Conservation (phyloP, 1,284 basidiomycete genomes). For the Gastroboletus turbinatus region DNA sequence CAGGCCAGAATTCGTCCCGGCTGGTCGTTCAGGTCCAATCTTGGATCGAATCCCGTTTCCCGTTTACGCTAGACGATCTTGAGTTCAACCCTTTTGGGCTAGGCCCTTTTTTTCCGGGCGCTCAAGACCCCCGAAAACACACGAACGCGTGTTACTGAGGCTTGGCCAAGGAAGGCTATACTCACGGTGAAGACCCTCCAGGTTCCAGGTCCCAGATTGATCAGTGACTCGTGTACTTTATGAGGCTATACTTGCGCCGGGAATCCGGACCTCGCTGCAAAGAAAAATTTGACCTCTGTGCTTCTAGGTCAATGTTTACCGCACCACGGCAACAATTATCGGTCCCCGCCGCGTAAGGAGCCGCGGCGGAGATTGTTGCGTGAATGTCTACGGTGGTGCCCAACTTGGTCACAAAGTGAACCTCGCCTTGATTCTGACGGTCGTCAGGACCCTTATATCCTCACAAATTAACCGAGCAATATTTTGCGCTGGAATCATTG, state of each 20-base stretch:
- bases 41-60: slow-evolving; percentile 27
- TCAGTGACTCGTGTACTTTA: slow-evolving; percentile 24
- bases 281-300: slow-evolving; percentile 16
- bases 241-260: slow-evolving; percentile 26
- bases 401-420: neutral
- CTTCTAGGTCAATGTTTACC: slow-evolving; percentile 11
- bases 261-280: slow-evolving; percentile 13
- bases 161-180: slow-evolving; percentile 35
- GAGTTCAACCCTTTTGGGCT: slow-evolving; percentile 26
- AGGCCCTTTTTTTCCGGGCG: slow-evolving; percentile 30
- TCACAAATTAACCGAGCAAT: slow-evolving; percentile 8
- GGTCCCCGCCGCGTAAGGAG: slow-evolving; percentile 13
- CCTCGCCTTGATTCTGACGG: slow-evolving; percentile 8
- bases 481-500: slow-evolving; percentile 1
- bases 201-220: slow-evolving; percentile 14
- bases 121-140: slow-evolving; percentile 29
- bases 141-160: slow-evolving; percentile 28
- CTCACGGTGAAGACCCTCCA: slow-evolving; percentile 23
- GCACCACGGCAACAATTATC: slow-evolving; percentile 9
- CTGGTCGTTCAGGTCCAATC: slow-evolving; percentile 22
- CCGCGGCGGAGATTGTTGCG: slow-evolving; percentile 35
- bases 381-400: slow-evolving; percentile 9
- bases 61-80: slow-evolving; percentile 23
- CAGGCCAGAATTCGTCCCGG: slow-evolving; percentile 8
- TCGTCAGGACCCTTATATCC: slow-evolving; percentile 4